A percentile compares a stretch with the other conserved stretches of the same genome.
Evolutionary conservation across 108 stramenopile species (phyloP).

Genomic region (Pseudonitzschia pungens): DNA sequence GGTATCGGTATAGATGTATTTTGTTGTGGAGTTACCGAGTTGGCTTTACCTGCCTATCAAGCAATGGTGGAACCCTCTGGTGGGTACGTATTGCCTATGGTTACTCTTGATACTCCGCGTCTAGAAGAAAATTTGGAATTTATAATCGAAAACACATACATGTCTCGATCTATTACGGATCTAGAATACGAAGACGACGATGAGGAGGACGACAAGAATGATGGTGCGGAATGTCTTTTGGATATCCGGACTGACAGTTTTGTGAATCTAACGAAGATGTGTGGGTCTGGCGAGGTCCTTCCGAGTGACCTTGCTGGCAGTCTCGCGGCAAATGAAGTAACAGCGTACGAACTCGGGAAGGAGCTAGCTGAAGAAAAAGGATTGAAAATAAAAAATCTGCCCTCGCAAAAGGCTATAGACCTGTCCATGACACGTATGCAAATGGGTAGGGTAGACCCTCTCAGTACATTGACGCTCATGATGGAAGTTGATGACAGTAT

Average conservation of each 20-base stretch:
- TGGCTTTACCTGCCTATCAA: constrained; percentile 53
- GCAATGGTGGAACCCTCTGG: constrained; percentile 58
- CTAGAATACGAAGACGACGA: background rate
- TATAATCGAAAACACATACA: constrained; percentile 39
- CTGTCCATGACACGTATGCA: constrained; percentile 41
- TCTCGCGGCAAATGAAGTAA: constrained; percentile 36
- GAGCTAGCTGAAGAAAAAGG: constrained; percentile 40
- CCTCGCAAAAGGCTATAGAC: constrained; percentile 33
- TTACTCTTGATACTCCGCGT: constrained; percentile 29
- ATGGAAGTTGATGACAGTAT: constrained; percentile 45
- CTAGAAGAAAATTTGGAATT: constrained; percentile 36
- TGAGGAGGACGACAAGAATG: background rate
- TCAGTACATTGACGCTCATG: constrained; percentile 49
- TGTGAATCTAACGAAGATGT: constrained; percentile 41
- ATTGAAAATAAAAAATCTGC: constrained; percentile 38
- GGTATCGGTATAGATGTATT: constrained; percentile 56
- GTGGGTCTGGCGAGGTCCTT: constrained; percentile 48
- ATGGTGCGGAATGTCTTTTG: constrained; percentile 37
- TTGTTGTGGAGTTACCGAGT: constrained; percentile 38
- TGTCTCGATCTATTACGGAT: constrained; percentile 24
- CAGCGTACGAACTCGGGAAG: constrained; percentile 41
- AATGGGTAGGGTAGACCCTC: constrained; percentile 50
- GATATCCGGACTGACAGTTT: constrained; percentile 53
- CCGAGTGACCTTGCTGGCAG: constrained; percentile 14
- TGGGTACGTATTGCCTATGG: constrained; percentile 49